phyloP scores from a whole-genome alignment of 768 basidiomycete genomes.

The Mycena chlorophos region DNA sequence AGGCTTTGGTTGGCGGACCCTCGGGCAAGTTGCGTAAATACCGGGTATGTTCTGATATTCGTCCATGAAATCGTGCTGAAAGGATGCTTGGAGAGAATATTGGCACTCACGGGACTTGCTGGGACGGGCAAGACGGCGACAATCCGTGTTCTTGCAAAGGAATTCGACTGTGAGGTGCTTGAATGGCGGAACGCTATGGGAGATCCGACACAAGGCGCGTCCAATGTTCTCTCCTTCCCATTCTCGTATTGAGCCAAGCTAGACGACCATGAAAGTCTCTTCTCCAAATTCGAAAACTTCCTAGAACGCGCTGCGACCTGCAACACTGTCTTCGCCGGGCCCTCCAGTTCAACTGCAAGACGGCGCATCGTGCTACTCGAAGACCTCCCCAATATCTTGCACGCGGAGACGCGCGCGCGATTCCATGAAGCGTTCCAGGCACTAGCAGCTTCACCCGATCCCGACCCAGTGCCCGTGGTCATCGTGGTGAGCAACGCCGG shows the following conservation, averaged over 20 bases:
- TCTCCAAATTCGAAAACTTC: slow-evolving; percentile 75
- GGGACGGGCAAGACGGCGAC: slow-evolving; percentile 92
- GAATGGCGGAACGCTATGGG: slow-evolving; percentile 82
- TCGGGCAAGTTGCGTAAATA: slow-evolving; percentile 69
- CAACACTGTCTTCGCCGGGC: slow-evolving; percentile 47
- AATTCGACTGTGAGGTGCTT: slow-evolving; percentile 75
- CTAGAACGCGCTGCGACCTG: slow-evolving; percentile 68
- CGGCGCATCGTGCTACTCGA: slow-evolving; percentile 78
- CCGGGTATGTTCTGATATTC: slow-evolving; percentile 51
- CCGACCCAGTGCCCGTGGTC: slow-evolving; percentile 63
- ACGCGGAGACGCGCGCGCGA: slow-evolving; percentile 60
- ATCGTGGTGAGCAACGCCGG: slow-evolving; percentile 85
- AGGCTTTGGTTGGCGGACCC: slow-evolving; percentile 70
- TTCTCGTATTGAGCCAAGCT: background rate
- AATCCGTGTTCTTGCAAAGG: slow-evolving; percentile 67
- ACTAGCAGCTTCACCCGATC: slow-evolving; percentile 44
- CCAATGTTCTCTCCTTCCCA: slow-evolving; percentile 15
- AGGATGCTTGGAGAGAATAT: background rate
- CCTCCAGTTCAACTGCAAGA: slow-evolving; percentile 22
- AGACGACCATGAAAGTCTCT: slow-evolving; percentile 46
- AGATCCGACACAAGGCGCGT: slow-evolving; percentile 38
- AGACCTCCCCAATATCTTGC: slow-evolving; percentile 89
- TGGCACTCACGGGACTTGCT: slow-evolving; percentile 54
- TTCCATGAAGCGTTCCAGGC: slow-evolving; percentile 72
- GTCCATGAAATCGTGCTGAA: background rate